Evolutionary conservation across 2,329 filamentous ascomycete species (phyloP), one percentile per base, ranked within the genome.

Genomic region (Fusarium praegraminearum): DNA sequence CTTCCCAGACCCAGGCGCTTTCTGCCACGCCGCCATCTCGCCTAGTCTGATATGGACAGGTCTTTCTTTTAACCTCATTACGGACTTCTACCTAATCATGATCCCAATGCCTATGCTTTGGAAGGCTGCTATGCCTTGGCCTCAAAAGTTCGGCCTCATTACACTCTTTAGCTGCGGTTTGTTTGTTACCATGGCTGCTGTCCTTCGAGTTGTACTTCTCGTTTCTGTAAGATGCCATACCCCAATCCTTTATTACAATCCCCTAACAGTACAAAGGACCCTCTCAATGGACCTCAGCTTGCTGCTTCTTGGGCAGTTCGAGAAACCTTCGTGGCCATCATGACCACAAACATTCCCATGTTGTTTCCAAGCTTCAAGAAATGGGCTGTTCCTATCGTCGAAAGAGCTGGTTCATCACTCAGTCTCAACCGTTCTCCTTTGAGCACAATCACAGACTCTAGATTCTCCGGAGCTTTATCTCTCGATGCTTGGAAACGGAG

Each of bases 61-160:
- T 3, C 82, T 85, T 33, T 77, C 81, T 5, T 77, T 85, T 63
- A 89, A 89, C 66, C 82, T 88, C 4, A 69, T 78, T 2, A 90
- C 87, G 5, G 88, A 90, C 67, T 53, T 88, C 1, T 89, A 89
- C 67, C 79, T 89, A 18, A 84, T 89, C 58, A 82, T 83, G 30
- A 88, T 89, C 38, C 86, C 87, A 0, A 78, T 87, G 7, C 86
- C 87, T 2, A 85, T 88, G 76, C 76, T 81, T 2, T 83, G 79
- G 77, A 74, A 76, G 53, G 78, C 80, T 6, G 78, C 67, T 10
- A 75, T 83, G 66, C 77, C 73, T 11, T 71, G 74, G 13, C 38
- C 67, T 7, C 81, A 81, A 65, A 83, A 83, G 61, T 67, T 78
- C 16, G 79, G 79, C 1, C 76, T 82, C 43, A 79, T 79, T 16